A percentile compares a stretch with the other conserved stretches of the same genome.
phyloP scores from a whole-genome alignment of 1,139 yeast species.

The Taphrina confusa region DNA sequence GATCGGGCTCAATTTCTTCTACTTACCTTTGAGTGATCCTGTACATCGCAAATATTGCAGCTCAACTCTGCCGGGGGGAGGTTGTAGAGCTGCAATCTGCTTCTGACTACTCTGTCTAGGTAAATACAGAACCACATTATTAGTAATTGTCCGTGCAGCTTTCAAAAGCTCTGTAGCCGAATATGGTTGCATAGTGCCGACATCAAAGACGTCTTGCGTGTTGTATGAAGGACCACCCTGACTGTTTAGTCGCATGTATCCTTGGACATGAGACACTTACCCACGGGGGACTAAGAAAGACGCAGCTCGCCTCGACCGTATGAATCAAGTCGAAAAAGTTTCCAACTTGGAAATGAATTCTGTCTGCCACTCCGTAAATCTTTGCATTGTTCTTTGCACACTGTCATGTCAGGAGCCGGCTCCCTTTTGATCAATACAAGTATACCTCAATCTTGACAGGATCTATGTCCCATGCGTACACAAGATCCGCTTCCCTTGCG shows the following conservation, averaged over 20 bases:
- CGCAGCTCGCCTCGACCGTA: conserved; percentile 20
- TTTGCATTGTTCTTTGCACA: conserved; percentile 73
- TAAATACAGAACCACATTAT: conserved; percentile 30
- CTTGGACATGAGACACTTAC: conserved; percentile 9
- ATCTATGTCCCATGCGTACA: conserved; percentile 21
- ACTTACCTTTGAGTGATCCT: conserved; percentile 23
- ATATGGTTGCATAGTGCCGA: conserved; percentile 35
- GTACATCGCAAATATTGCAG: conserved; percentile 29
- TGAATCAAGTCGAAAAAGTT: conserved; percentile 12
- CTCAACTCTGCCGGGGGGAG: conserved; percentile 26
- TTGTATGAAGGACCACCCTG: conserved; percentile 36
- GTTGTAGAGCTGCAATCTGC: conserved; percentile 29
- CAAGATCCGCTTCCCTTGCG: conserved; percentile 24
- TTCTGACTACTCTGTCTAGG: conserved; percentile 33
- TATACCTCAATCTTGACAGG: conserved; percentile 23
- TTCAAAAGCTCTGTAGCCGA: conserved; percentile 25
- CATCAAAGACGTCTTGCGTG: conserved; percentile 27
- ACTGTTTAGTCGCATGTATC: too few species aligned
- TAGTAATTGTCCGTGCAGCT: conserved; percentile 7
- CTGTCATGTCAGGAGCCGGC: conserved; percentile 38
- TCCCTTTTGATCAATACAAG: not conserved
- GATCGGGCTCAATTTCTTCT: not conserved
- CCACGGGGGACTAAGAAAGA: conserved; percentile 36
- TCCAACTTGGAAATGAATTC: conserved; percentile 49
- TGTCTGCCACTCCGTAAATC: conserved; percentile 63